A percentile compares a stretch with the other conserved stretches of the same genome.
These are phyloP conservation scores for Xanthoconium purpureum DNA, from an alignment of 768 basidiomycete species.

Conservation along the genomic window DNA sequence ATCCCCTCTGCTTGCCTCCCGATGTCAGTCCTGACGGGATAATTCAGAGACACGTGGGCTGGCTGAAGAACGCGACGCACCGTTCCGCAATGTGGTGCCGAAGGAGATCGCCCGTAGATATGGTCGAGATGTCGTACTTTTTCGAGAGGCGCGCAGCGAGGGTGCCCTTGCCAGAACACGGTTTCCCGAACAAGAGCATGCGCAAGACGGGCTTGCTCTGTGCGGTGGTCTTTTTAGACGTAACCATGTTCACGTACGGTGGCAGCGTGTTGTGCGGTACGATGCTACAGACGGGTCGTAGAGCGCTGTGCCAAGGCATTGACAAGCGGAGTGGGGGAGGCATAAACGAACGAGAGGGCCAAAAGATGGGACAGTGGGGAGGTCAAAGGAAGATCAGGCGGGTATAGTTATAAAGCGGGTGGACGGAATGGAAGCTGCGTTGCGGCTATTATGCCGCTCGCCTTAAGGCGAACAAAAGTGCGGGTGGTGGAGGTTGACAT, in stretches of 20 bases:
- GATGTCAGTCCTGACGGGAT: slow-evolving; percentile 53
- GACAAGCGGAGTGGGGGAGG: not conserved
- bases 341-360: no score
- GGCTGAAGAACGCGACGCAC: slow-evolving; percentile 29
- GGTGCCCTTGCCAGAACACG: slow-evolving; percentile 81
- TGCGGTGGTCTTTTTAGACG: slow-evolving; percentile 21
- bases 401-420: not conserved
- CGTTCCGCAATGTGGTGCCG: slow-evolving; percentile 74
- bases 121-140: slow-evolving; percentile 68
- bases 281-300: slow-evolving; percentile 20
- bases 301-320: not conserved
- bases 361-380: no score
- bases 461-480: slow-evolving; percentile 25
- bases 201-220: slow-evolving; percentile 32
- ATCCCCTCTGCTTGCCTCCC: slow-evolving; percentile 74
- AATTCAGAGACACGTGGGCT: not conserved
- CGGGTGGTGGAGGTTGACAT: not conserved
- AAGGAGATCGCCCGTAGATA: slow-evolving; percentile 83
- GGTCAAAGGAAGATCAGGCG: not conserved
- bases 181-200: slow-evolving; percentile 55
- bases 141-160: slow-evolving; percentile 66
- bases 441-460: slow-evolving; percentile 14
- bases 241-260: slow-evolving; percentile 42
- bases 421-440: not conserved
- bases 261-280: slow-evolving; percentile 35